Percentiles rank a stretch among this genome's conserved stretches.
These are phyloP conservation scores for Geotrichum citri-aurantii DNA, from an alignment of 1,139 yeast species.

Conservation along the genomic window DNA sequence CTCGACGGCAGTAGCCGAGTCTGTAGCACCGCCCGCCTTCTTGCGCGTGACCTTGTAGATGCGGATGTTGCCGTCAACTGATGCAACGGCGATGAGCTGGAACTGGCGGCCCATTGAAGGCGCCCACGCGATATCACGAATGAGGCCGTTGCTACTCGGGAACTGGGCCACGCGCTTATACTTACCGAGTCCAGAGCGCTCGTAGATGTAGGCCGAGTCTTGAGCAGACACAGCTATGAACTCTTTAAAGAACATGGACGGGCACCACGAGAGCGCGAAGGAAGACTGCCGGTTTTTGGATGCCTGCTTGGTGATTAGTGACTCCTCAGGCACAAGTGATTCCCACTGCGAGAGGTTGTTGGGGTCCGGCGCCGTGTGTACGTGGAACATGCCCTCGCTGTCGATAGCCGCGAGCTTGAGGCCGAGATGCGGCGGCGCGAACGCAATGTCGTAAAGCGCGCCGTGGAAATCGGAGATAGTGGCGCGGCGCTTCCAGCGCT, in stretches of 20 bases:
- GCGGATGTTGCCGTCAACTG: slow-evolving; percentile 88
- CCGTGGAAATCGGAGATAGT: slow-evolving; percentile 82
- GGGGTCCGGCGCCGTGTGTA: slow-evolving; percentile 88
- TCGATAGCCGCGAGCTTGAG: slow-evolving; percentile 83
- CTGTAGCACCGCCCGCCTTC: slow-evolving; percentile 15
- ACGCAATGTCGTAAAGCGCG: slow-evolving; percentile 81
- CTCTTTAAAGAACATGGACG: slow-evolving; percentile 76
- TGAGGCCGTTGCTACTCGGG: slow-evolving; percentile 78
- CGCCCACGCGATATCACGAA: slow-evolving; percentile 93
- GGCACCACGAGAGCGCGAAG: slow-evolving; percentile 90
- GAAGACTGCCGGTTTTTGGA: slow-evolving; percentile 81
- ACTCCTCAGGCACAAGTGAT: slow-evolving; percentile 53
- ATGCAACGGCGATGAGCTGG: slow-evolving; percentile 89
- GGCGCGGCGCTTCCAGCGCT: slow-evolving; percentile 73
- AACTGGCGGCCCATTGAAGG: slow-evolving; percentile 91
- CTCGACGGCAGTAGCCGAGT: not conserved
- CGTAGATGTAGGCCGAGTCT: slow-evolving; percentile 79
- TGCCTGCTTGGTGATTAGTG: slow-evolving; percentile 62
- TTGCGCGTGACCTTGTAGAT: slow-evolving; percentile 65
- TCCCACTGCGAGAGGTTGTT: slow-evolving; percentile 81
- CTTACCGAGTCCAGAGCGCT: slow-evolving; percentile 43
- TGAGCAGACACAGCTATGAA: slow-evolving; percentile 79
- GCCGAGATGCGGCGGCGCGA: slow-evolving; percentile 85
- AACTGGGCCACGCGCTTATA: slow-evolving; percentile 43
- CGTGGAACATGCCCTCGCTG: slow-evolving; percentile 77